These are phyloP conservation scores for sunflower (Helianthus annuus) DNA, from an alignment of 129 eudicot genomes.

Conservation along the genomic window HanXRQr2.0-SUNRISE NC_035435.2:66010348-66010847, in stretches of 20 bases:
- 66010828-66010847: constrained; percentile 55
- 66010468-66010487: not conserved
- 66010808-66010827: constrained; percentile 48
- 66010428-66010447: constrained; percentile 60
- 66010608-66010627: constrained; percentile 40
- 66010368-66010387: constrained; percentile 17
- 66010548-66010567: constrained; percentile 50
- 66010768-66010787: constrained; percentile 40
- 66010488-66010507: constrained; percentile 35
- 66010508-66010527: constrained; percentile 44
- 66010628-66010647: constrained; percentile 34
- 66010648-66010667: constrained; percentile 29
- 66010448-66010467: constrained; percentile 32
- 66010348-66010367: too few relatives aligned
- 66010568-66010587: constrained; percentile 29
- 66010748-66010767: constrained; percentile 65
- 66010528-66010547: constrained; percentile 49
- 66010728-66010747: constrained; percentile 37
- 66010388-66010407: constrained; percentile 60
- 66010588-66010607: constrained; percentile 11
- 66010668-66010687: constrained; percentile 5
- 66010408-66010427: constrained; percentile 58
- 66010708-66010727: constrained; percentile 47
- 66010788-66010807: constrained; percentile 42
- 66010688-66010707: constrained; percentile 14